phyloP scores from a whole-genome alignment of 495 filamentous ascomycete species.

The Mytilinidion resinicola region DNA sequence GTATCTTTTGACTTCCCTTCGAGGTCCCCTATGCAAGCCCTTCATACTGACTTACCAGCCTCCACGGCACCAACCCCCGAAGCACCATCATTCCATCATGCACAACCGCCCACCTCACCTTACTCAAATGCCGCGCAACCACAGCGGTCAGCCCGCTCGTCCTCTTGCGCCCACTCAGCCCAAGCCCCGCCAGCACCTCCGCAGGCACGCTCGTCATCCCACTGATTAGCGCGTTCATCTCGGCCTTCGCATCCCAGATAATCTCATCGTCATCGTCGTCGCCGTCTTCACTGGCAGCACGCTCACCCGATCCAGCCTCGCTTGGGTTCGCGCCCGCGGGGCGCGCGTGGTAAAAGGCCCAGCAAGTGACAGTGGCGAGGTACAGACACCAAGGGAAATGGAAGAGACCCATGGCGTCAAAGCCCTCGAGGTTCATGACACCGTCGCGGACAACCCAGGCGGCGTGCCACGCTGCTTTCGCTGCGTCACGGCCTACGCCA shows the following conservation, averaged over 20 bases:
- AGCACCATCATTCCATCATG: constrained; percentile 52
- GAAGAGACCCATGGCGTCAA: constrained; percentile 46
- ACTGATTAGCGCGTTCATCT: constrained; percentile 38
- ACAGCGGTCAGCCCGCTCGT: constrained; percentile 39
- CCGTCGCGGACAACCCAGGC: constrained; percentile 43
- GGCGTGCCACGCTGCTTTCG: constrained; percentile 43
- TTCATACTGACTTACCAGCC: constrained; percentile 10
- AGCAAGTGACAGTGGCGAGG: constrained; percentile 47
- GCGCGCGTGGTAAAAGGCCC: constrained; percentile 43
- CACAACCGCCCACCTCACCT: constrained; percentile 51
- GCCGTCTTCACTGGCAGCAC: neutral
- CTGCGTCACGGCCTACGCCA: constrained; percentile 11
- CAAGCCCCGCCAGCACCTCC: constrained; percentile 24
- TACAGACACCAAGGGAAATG: constrained; percentile 55
- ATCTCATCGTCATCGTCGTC: constrained; percentile 37
- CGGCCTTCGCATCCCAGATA: constrained; percentile 38
- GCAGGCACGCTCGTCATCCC: constrained; percentile 28
- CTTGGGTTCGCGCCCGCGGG: neutral
- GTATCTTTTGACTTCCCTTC: neutral
- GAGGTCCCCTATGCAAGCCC: neutral
- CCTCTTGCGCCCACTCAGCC: constrained; percentile 17
- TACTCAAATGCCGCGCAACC: constrained; percentile 48
- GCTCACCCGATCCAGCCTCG: neutral
- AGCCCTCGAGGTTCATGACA: constrained; percentile 41
- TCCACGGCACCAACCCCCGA: constrained; percentile 33